Evolutionary conservation across 2,329 filamentous ascomycete species (phyloP).

Genomic region (Calycina marina): DNA sequence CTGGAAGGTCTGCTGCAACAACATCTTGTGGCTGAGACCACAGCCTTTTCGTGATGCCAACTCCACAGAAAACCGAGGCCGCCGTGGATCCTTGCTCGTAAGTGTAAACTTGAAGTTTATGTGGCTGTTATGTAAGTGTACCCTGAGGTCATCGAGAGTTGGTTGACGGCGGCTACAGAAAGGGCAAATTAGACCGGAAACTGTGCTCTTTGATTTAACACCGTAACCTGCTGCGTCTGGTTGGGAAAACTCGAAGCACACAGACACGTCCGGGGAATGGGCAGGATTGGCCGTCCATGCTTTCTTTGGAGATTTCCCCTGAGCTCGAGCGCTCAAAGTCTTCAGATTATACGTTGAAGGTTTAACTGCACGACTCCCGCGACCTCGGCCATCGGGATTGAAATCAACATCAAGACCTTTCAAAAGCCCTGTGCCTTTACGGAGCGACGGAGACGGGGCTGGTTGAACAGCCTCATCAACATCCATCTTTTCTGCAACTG

Average conservation of each 20-base stretch:
- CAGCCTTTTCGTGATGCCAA: constrained; percentile 19
- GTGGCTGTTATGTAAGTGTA: constrained; percentile 17
- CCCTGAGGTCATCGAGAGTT: constrained; percentile 11
- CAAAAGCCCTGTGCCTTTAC: constrained; percentile 3
- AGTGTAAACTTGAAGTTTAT: constrained; percentile 15
- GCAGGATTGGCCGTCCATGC: constrained; percentile 21
- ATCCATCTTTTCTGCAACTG: neutral
- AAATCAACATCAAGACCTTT: constrained; percentile 5
- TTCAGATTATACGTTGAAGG: constrained; percentile 41
- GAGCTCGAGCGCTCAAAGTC: constrained; percentile 40
- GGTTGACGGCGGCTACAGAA: constrained; percentile 12
- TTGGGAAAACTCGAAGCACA: constrained; percentile 15
- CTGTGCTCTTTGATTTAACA: constrained; percentile 11
- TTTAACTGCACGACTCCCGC: constrained; percentile 11
- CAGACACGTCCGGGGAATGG: constrained; percentile 12
- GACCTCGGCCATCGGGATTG: constrained; percentile 10
- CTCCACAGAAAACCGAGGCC: constrained; percentile 28
- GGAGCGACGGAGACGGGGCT: constrained; percentile 3
- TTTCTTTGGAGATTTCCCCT: constrained; percentile 34
- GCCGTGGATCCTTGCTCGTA: constrained; percentile 18
- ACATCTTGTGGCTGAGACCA: neutral
- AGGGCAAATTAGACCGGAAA: constrained; percentile 14
- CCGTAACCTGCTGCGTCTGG: constrained; percentile 10
- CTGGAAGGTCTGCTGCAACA: constrained; percentile 25
- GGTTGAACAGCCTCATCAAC: neutral